phyloP scores from a whole-genome alignment of 768 basidiomycete genomes.

The Tricholoma furcatifolium region DNA sequence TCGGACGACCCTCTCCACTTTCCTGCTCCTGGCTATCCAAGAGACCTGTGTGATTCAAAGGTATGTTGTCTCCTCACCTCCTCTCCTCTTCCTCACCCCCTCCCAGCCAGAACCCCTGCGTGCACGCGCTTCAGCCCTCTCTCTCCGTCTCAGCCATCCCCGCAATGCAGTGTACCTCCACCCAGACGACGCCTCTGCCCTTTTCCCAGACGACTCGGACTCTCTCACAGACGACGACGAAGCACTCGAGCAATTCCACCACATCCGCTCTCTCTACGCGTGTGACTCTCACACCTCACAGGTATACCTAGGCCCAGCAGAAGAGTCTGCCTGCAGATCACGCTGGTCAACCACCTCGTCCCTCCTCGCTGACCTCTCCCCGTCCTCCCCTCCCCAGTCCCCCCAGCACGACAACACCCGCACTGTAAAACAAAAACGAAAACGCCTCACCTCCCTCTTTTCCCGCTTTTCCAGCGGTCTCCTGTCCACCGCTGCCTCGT shows the following conservation, averaged over 20 bases:
- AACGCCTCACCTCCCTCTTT: conserved; percentile 11
- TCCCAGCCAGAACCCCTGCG: not conserved
- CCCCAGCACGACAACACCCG: no score
- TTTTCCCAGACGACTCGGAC: conserved; percentile 17
- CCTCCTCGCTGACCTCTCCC: not conserved
- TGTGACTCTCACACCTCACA: conserved; percentile 1
- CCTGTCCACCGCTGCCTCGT: not conserved
- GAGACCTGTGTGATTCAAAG: conserved; percentile 9
- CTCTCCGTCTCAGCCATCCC: conserved; percentile 4
- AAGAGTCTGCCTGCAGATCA: conserved; percentile 8
- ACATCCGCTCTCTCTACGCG: conserved; percentile 4
- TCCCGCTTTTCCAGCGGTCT: conserved; percentile 5
- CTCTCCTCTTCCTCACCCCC: no score
- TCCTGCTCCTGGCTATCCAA: conserved; percentile 13
- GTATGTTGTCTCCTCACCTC: not conserved
- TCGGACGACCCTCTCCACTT: conserved; percentile 18
- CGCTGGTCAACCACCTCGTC: conserved; percentile 12
- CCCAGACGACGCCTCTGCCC: conserved; percentile 27
- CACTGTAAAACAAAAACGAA: conserved; percentile 1
- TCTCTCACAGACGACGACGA: not conserved
- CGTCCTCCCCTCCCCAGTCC: not conserved
- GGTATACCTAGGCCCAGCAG: conserved; percentile 5
- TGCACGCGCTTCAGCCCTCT: conserved; percentile 3
- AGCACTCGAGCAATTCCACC: not conserved
- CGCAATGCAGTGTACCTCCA: conserved; percentile 38